Conservation (phyloP, 2,329 filamentous ascomycete species). For the Monosporascus ibericus region DNA sequence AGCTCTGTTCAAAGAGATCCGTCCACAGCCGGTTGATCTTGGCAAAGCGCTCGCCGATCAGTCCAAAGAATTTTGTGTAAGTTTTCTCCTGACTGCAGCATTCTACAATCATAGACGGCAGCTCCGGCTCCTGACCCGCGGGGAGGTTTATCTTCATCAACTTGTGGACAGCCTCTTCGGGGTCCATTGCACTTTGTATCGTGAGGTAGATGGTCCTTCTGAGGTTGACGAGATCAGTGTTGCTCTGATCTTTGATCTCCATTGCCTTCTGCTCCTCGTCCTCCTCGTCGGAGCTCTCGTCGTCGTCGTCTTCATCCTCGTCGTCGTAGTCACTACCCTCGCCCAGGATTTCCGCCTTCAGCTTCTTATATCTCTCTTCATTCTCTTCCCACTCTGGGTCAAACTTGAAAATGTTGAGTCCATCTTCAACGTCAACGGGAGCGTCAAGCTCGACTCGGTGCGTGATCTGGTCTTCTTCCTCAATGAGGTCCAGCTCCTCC, state of each 20-base stretch:
- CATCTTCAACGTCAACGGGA: slow-evolving; percentile 77
- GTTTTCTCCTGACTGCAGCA: slow-evolving; percentile 95
- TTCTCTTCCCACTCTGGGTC: slow-evolving; percentile 86
- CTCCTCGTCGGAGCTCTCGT: slow-evolving; percentile 67
- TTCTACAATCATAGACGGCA: slow-evolving; percentile 95
- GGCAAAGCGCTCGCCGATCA: slow-evolving; percentile 90
- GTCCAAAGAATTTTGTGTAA: slow-evolving; percentile 94
- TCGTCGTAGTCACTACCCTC: slow-evolving; percentile 84
- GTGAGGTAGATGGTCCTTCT: slow-evolving; percentile 94
- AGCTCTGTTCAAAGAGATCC: slow-evolving; percentile 84
- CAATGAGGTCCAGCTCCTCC: slow-evolving; percentile 90
- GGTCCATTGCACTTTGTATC: slow-evolving; percentile 93
- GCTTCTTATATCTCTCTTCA: slow-evolving; percentile 80
- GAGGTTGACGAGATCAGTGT: slow-evolving; percentile 89
- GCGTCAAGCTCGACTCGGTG: slow-evolving; percentile 79
- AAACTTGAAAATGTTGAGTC: slow-evolving; percentile 91
- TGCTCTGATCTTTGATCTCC: slow-evolving; percentile 97
- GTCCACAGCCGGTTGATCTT: slow-evolving; percentile 95
- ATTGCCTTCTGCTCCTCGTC: slow-evolving; percentile 74
- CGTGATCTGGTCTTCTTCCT: slow-evolving; percentile 97
- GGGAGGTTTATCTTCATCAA: slow-evolving; percentile 91
- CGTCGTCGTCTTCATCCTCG: slow-evolving; percentile 55
- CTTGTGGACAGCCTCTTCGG: slow-evolving; percentile 96
- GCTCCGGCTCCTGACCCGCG: slow-evolving; percentile 76
- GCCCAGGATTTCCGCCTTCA: slow-evolving; percentile 90